Conservation (phyloP, 306 rosid genomes). For the Cicer bijugum region DNA sequence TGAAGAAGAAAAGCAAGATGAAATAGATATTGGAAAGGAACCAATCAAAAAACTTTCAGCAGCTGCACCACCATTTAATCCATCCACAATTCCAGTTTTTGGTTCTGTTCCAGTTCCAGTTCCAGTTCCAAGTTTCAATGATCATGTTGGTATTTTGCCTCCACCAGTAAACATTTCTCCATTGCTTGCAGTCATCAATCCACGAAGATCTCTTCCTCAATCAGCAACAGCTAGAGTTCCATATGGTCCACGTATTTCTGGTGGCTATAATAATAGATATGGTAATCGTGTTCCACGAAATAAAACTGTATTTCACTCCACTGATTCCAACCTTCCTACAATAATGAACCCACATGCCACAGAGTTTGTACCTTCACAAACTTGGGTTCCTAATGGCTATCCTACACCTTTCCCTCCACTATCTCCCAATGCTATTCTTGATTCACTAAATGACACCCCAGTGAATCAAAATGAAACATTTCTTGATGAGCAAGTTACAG, state of each 20-base stretch:
- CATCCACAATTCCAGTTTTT: constrained; percentile 76
- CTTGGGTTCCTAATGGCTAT: constrained; percentile 77
- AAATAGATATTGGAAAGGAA: constrained; percentile 76
- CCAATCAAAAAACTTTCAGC: constrained; percentile 94
- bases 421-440: constrained; percentile 60
- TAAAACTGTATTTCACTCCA: constrained; percentile 58
- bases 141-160: constrained; percentile 90
- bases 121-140: constrained; percentile 67
- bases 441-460: constrained; percentile 55
- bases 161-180: constrained; percentile 92
- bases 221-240: constrained; percentile 97
- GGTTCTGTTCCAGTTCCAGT: constrained; percentile 81
- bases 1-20: constrained; percentile 77
- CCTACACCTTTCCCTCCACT: constrained; percentile 69
- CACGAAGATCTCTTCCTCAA: constrained; percentile 94
- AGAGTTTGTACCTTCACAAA: constrained; percentile 90
- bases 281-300: constrained; percentile 79
- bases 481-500: constrained; percentile 48
- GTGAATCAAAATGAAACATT: constrained; percentile 53
- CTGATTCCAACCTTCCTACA: constrained; percentile 73
- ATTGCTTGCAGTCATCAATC: constrained; percentile 67
- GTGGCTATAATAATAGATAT: constrained; percentile 73
- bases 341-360: constrained; percentile 96
- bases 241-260: constrained; percentile 92
- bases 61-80: constrained; percentile 94